Evolutionary conservation across 306 rosid species (phyloP), one percentile per base, ranked within the genome.

Genomic region (Quercus robur): DNA sequence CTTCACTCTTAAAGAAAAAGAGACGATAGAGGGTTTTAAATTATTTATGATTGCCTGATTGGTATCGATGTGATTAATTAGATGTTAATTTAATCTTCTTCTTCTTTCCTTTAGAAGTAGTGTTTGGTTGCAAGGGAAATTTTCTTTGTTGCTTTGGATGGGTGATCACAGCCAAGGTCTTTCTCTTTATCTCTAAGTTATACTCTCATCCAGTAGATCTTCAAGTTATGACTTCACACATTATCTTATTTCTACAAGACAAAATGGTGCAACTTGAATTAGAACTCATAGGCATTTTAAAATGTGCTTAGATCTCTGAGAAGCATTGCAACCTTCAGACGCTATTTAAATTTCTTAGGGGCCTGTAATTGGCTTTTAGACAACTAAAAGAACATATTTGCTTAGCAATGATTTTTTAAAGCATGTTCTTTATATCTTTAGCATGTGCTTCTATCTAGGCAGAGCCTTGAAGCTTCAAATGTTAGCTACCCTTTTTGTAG

Each of bases 1-100:
- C 97, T 74, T 91, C 92, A 59, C 90, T 88, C 75, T 77, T 93
- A 28, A 88, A 88, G 88, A 90, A 88, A 74, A 94, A 46, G 52
- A 90, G 83, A 84, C 80, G 85, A 75, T 93, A 82, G 80, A 63
- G 46, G 15, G 55, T 31, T 81, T 79, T 30, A 64, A 64, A 46
- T 67, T 77, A 18, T 64, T 70, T 11, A 21, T 12, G 52, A 44
- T 19, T 64, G 75, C 12, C 18, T 12, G 52, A 44, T 15, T 46
- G 75, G 33, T 75, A 62, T 63, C 55, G 17, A 33, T 72, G 4
- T 70, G 59, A 10, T 59, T 41, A 68, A 31, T 77, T 73, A 20
- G 31, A 28, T 58, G 51, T 4, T 78, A 17, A 19, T 25, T 23
- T 12, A 10, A 52, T 18, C 51, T 49, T 49, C 54, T 12, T 46